These are phyloP conservation scores for Curvularia verruculosa DNA, from an alignment of 2,329 filamentous ascomycete species.

Conservation along the genomic window DNA sequence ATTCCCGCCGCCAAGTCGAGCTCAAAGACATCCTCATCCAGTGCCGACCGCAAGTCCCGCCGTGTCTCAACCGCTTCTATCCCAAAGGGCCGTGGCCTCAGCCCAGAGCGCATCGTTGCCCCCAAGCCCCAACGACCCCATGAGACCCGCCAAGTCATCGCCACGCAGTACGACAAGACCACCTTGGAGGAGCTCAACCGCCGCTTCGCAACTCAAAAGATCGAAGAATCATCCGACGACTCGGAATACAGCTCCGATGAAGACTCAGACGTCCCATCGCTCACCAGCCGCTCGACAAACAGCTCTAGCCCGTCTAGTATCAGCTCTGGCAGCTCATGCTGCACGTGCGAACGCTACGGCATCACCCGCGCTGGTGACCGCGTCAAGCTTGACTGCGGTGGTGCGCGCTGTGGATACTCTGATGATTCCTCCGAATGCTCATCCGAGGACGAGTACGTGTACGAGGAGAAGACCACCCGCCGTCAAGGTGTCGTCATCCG, in stretches of 20 bases:
- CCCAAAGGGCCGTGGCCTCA: constrained; percentile 86
- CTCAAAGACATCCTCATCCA: constrained; percentile 56
- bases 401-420: constrained; percentile 81
- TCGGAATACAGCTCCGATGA: constrained; percentile 69
- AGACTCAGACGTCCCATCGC: constrained; percentile 75
- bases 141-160: constrained; percentile 84
- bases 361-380: constrained; percentile 92
- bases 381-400: constrained; percentile 95
- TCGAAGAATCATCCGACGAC: constrained; percentile 50
- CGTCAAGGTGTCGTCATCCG: constrained; percentile 56
- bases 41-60: constrained; percentile 53
- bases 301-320: constrained; percentile 68
- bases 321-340: constrained; percentile 62
- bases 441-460: constrained; percentile 66
- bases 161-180: constrained; percentile 77
- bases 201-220: constrained; percentile 75
- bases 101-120: constrained; percentile 85
- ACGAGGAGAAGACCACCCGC: constrained; percentile 58
- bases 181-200: constrained; percentile 79
- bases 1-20: constrained; percentile 65
- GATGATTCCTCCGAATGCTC: constrained; percentile 74
- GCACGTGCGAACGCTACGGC: constrained; percentile 94
- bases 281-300: constrained; percentile 72
- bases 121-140: constrained; percentile 89
- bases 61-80: constrained; percentile 67